These are phyloP conservation scores for Sherardia arvensis DNA, from an alignment of 257 asterid species.

Conservation along the genomic window DNA sequence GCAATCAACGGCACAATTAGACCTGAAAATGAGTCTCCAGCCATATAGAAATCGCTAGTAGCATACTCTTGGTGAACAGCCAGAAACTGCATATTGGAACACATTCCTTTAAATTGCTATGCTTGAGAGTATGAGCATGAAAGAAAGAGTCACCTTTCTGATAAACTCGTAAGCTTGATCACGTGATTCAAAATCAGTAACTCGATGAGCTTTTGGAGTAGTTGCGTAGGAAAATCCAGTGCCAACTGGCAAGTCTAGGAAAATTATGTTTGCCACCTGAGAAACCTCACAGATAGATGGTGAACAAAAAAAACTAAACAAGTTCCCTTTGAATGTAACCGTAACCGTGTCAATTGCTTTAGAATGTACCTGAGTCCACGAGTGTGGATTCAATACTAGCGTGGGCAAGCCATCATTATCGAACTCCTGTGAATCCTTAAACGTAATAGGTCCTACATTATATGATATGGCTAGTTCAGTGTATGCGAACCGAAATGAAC, in stretches of 20 bases:
- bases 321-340: background rate
- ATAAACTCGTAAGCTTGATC: constrained; percentile 7
- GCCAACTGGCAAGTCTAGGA: constrained; percentile 8
- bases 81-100: constrained; percentile 14
- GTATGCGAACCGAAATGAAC: background rate
- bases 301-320: background rate
- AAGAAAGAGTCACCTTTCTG: background rate
- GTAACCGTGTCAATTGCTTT: background rate
- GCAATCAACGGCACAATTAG: constrained; percentile 15
- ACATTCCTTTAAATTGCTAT: background rate
- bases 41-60: constrained; percentile 14
- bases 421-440: background rate
- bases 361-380: constrained; percentile 1
- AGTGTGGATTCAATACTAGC: background rate
- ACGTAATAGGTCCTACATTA: background rate
- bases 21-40: constrained; percentile 19
- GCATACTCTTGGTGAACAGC: constrained; percentile 11
- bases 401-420: background rate
- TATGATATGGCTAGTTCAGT: background rate
- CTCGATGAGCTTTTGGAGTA: constrained; percentile 1
- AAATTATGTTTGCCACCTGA: constrained; percentile 7
- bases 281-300: background rate
- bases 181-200: background rate
- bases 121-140: background rate
- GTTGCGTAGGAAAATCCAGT: constrained; percentile 9